Base-by-base conservation (phyloP, 495 filamentous ascomycete species). In the Poronia punctata region DNA sequence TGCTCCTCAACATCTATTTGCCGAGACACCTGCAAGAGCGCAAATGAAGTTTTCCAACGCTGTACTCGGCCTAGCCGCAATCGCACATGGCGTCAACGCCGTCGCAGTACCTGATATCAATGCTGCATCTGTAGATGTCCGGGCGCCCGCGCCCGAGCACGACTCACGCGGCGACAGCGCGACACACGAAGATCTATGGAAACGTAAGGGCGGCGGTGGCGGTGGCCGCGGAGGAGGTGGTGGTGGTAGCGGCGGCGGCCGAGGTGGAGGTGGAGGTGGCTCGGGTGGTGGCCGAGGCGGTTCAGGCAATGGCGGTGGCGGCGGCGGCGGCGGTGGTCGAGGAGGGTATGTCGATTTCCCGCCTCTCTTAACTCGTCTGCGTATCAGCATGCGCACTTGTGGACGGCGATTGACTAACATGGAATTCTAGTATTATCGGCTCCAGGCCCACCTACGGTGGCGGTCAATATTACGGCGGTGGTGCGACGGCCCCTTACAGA, bases 401-500 rank as follows among this genome's bases (percentile, higher is more conserved):
- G 16, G 1, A 26, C 22, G 24, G 16, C n/a, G n/a, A n/a, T 15
- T 21, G 19, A 27, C 42, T 45, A 26, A 45, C 42, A 20, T n/a
- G 12, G 5, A 2, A 12, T 27, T 8, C 21, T 20, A 32, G 30
- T 30, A 35, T 38, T 31, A 38, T 41, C 35, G 52, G 56, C 27
- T 60, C n/a, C n/a, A n/a, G n/a, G 7, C 78, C 80, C 0, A 49
- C 54, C 2, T 86, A 78, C 53, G 82, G 83, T 22, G 77, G 82
- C 6, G 81, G 83, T 7, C 52, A 54, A 22, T 93, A 78, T 60
- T 96, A 94, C 47, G 77, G 80, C 27, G 90, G 92, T 23, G 92
- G 92, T 25, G 75, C 84, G 0, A 46, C 57, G 8, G 61, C 66
- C 4, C 86, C 92, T 3, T 96, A 89, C 64, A 41, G 43, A 8